Percentiles rank a stretch among this genome's conserved stretches.
phyloP scores from a whole-genome alignment of 371 early-diverging fungal species.

The Mortierella sp. region DNA sequence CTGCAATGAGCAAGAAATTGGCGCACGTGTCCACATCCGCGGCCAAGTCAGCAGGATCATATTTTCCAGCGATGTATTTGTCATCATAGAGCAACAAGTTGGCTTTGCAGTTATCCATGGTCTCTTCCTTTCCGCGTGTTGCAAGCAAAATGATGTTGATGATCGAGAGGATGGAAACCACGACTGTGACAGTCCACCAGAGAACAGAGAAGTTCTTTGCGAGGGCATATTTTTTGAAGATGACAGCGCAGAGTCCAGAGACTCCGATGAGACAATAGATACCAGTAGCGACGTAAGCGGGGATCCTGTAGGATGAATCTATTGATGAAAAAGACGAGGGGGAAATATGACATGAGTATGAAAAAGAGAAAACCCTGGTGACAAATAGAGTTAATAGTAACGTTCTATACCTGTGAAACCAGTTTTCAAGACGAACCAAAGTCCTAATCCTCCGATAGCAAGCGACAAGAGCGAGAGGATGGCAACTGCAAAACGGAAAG shows the following conservation, averaged over 20 bases:
- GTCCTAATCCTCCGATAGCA: slow-evolving; percentile 24
- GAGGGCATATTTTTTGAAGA: slow-evolving; percentile 43
- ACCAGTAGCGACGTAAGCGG: slow-evolving; percentile 19
- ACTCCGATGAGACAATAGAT: slow-evolving; percentile 37
- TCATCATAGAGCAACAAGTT: slow-evolving; percentile 4
- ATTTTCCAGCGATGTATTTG: slow-evolving; percentile 4
- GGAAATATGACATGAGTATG: neutral
- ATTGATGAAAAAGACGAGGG: neutral
- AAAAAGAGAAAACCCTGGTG: neutral
- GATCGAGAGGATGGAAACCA: slow-evolving; percentile 21
- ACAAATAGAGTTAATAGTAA: neutral
- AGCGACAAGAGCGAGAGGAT: slow-evolving; percentile 37
- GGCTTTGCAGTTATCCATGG: slow-evolving; percentile 14
- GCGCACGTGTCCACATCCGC: slow-evolving; percentile 29
- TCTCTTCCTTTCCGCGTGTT: slow-evolving; percentile 23
- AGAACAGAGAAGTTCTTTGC: slow-evolving; percentile 55
- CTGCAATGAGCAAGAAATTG: slow-evolving; percentile 11
- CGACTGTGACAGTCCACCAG: slow-evolving; percentile 48
- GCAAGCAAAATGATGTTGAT: slow-evolving; percentile 25
- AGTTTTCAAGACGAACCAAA: slow-evolving; percentile 21
- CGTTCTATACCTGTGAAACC: slow-evolving; percentile 24
- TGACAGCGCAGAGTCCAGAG: slow-evolving; percentile 30
- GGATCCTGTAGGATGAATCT: slow-evolving; percentile 23
- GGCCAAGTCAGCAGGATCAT: neutral
- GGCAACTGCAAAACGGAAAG: slow-evolving; percentile 37